Conservation (phyloP, 2,329 filamentous ascomycete genomes). For the Trichoderma breve region DNA sequence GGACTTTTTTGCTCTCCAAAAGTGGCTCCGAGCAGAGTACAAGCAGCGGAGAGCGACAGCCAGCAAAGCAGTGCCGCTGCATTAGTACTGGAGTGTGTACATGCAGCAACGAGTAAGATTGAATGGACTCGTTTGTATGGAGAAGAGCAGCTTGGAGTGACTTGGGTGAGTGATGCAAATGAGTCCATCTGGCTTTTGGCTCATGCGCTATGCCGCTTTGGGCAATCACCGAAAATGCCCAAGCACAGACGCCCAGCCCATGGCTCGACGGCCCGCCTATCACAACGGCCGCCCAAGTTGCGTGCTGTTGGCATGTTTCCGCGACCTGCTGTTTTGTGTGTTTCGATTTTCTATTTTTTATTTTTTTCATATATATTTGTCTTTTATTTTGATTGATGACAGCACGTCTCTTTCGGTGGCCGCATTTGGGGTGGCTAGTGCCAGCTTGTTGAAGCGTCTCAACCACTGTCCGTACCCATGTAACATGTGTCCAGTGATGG, state of each 20-base stretch:
- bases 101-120: neutral
- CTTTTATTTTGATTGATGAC: neutral
- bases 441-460: neutral
- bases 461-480: neutral
- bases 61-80: neutral
- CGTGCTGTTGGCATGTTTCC: neutral
- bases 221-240: constrained; percentile 14
- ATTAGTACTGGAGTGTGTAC: neutral
- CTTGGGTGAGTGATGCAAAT: neutral
- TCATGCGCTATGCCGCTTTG: neutral
- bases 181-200: neutral
- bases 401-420: neutral
- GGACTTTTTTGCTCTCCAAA: neutral
- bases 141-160: neutral
- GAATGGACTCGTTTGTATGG: neutral
- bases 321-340: neutral
- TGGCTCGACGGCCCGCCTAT: constrained; percentile 1
- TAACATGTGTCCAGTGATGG: neutral
- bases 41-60: neutral
- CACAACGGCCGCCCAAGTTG: neutral
- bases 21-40: neutral
- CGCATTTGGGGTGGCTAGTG: neutral
- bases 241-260: neutral
- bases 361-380: neutral
- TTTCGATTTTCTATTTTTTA: neutral